Evolutionary conservation across 306 rosid genomes (phyloP).

Genomic region (Vigna mungo): DNA sequence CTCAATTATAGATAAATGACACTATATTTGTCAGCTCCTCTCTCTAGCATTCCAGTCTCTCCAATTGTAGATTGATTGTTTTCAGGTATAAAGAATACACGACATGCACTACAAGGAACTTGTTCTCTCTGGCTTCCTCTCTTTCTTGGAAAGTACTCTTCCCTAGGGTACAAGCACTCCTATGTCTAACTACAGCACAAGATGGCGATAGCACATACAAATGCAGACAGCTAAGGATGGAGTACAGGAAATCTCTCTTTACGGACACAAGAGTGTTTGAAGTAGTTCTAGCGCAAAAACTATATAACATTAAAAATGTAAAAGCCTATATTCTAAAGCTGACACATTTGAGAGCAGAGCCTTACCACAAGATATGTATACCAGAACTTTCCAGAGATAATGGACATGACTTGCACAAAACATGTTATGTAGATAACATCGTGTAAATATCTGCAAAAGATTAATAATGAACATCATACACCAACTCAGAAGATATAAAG

Average conservation of each 20-base stretch:
- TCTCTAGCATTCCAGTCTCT: neutral
- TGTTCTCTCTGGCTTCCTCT: neutral
- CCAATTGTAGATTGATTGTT: slow-evolving; percentile 7
- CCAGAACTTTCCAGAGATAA: slow-evolving; percentile 93
- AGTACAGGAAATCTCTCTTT: neutral
- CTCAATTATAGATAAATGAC: neutral
- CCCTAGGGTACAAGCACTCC: slow-evolving; percentile 5
- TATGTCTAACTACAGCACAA: neutral
- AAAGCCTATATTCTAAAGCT: slow-evolving; percentile 10
- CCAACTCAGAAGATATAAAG: slow-evolving; percentile 17
- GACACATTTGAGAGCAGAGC: slow-evolving; percentile 12
- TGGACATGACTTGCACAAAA: slow-evolving; percentile 92
- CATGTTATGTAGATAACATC: slow-evolving; percentile 91
- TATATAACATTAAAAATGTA: slow-evolving; percentile 3
- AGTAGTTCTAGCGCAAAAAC: neutral
- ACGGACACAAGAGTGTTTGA: slow-evolving; percentile 6
- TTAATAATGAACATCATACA: neutral
- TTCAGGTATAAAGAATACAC: slow-evolving; percentile 3
- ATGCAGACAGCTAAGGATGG: neutral
- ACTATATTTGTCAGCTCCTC: slow-evolving; percentile 11
- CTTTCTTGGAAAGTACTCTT: slow-evolving; percentile 18
- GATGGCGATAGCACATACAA: neutral
- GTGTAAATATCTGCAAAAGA: slow-evolving; percentile 77
- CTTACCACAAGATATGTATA: slow-evolving; percentile 85
- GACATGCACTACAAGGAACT: slow-evolving; percentile 21